A percentile compares a stretch with the other conserved stretches of the same genome.
These are phyloP conservation scores for Spathaspora arborariae DNA, from an alignment of 805 yeast species.

Conservation along the genomic window DNA sequence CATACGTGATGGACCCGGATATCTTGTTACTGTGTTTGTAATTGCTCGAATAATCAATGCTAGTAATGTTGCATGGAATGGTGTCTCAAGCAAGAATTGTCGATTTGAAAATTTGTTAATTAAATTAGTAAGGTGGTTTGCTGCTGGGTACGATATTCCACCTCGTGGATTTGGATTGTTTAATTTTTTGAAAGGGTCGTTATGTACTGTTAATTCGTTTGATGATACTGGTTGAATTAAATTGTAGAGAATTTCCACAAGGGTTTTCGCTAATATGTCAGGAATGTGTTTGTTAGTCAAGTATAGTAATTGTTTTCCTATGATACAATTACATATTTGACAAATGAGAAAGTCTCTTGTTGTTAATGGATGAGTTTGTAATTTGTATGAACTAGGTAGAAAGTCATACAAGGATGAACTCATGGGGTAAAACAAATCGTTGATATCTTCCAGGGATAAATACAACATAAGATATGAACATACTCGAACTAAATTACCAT, in stretches of 20 bases:
- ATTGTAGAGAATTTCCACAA: slow-evolving; percentile 61
- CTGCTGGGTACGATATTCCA: slow-evolving; percentile 51
- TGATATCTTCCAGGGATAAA: slow-evolving; percentile 39
- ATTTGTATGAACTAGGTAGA: slow-evolving; percentile 52
- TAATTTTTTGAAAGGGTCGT: slow-evolving; percentile 19
- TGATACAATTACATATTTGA: slow-evolving; percentile 38
- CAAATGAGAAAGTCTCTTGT: slow-evolving; percentile 61
- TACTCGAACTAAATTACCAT: slow-evolving; percentile 45
- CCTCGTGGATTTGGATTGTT: slow-evolving; percentile 32
- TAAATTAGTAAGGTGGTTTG: slow-evolving; percentile 43
- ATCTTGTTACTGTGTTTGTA: slow-evolving; percentile 47
- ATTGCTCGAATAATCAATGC: slow-evolving; percentile 58
- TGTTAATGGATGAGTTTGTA: slow-evolving; percentile 42
- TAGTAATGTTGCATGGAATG: slow-evolving; percentile 50
- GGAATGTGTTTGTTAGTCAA: slow-evolving; percentile 23
- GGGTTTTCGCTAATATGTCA: slow-evolving; percentile 35
- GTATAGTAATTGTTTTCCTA: slow-evolving; percentile 8
- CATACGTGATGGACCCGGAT: slow-evolving; percentile 51
- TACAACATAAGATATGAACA: slow-evolving; percentile 51
- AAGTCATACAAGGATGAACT: slow-evolving; percentile 40
- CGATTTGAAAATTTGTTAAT: slow-evolving; percentile 34
- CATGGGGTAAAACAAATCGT: slow-evolving; percentile 44
- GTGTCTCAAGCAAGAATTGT: slow-evolving; percentile 31
- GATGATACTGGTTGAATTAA: slow-evolving; percentile 42
- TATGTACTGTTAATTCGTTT: slow-evolving; percentile 14